Evolutionary conservation across 257 asterid species (phyloP), one percentile per base, ranked within the genome.

Genomic region (Ophiorrhiza pumila): DNA sequence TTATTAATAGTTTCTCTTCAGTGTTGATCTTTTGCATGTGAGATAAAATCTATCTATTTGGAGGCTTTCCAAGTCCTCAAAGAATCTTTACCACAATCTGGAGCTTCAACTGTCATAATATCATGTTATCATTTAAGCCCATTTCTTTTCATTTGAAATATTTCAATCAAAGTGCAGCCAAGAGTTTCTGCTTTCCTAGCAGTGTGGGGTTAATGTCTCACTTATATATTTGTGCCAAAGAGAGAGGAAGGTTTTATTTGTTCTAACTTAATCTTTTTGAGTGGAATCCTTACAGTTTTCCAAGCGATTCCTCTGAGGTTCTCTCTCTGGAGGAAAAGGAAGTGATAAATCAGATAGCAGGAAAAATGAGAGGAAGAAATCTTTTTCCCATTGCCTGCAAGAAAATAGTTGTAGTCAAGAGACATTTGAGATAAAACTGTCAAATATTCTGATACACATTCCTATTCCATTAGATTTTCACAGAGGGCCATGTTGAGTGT

Each of bases 341-440:
- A 15, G 22, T 69, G 22, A 9, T 22, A 0, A 9, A 7, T 43
- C 3, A 25, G 5, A 17, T 52, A 67, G 27, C 71, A 5, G 13
- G 31, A 10, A 65, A 42, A 13, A 5, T 4, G 34, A 13, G n/a
- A 58, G 41, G 23, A 31, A 42, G 25, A 45, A 43, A 66, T 37
- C 18, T 39, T 35, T 4, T 62, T 35, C 37, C 49, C 68, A 20
- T 23, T 39, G 17, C 12, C 43, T 34, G 4, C 25, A 0, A 62
- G 68, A 34, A 62, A 37, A 18, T 31, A 29, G 29, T 31, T 14
- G 14, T n/a, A 65, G 52, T 39, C 18, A 15, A 31, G 45, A 12
- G 45, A 67, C 27, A 29, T 49, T 52, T 45, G 59, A 31, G 42
- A 68, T 29, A 34, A 53, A 68, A 29, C 72, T 68, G 31, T 10